Evolutionary conservation across 1,284 basidiomycete genomes (phyloP), one percentile per base, ranked within the genome.

Genomic region (Tausonia pullulans): DNA sequence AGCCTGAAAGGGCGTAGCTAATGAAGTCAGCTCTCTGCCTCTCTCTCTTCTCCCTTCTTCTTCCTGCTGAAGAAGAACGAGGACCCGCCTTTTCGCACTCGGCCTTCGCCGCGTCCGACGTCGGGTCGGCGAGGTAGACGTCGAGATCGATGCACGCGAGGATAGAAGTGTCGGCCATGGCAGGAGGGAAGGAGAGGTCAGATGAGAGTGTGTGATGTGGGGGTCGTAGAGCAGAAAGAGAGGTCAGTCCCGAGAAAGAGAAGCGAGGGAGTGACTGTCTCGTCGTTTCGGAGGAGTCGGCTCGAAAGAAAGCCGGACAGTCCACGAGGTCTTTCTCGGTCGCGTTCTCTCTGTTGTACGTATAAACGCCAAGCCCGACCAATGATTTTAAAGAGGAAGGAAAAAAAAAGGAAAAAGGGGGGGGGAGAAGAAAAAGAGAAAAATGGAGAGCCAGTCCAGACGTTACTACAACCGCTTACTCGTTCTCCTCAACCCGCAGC

Each of bases 91-190:
- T 88, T 69, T 77, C 79, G 72, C 87, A 90, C 72, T 90, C 87
- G 39, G 77, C 71, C 0, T 82, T 81, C 3, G 76, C 80, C 27
- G 77, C 77, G 3, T 82, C 80, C 14, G 80, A 78, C 11, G 72
- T 71, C 39, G 81, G 77, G 44, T 80, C 75, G 1, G 79, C 75
- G 40, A 85, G 79, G 72, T 87, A 93, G 60, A 86, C 64, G 75
- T 92, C 87, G 53, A 93, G 81, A 75, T 91, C 83, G 72, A 94
- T 78, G 68, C 87, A 79, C 0, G 88, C 85, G 8, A 92, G 49
- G 0, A 48, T 43, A 9, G 64, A 51, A 3, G 56, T 65, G 54
- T 65, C 64, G n/a, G 60, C 57, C 10, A 27, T 44, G 9, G 53
- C 53, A 40, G 53, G 16, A 39, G 53, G 0, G 6, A 8, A 10